phyloP scores from a whole-genome alignment of 202 grass and related monocot genomes.

The Hordeum pubiflorum region DNA sequence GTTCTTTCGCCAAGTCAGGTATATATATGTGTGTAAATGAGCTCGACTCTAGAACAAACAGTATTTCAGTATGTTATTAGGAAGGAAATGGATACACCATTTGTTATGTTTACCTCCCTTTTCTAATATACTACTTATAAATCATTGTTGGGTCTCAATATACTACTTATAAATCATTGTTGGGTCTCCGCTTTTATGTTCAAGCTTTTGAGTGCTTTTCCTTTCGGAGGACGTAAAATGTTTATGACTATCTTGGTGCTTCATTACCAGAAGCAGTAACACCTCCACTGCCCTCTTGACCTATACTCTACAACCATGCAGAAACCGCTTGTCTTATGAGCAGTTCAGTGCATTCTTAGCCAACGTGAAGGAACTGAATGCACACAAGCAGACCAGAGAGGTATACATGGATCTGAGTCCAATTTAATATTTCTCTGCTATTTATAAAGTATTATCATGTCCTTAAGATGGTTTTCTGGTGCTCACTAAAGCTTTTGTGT shows the following conservation, averaged over 20 bases:
- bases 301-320: conserved; percentile 29
- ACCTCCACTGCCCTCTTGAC: background rate
- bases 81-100: background rate
- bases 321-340: conserved; percentile 92
- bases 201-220: background rate
- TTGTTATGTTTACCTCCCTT: background rate
- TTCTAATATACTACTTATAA: conserved; percentile 11
- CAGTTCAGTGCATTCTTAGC: conserved; percentile 91
- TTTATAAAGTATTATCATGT: background rate
- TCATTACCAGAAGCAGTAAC: background rate
- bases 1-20: conserved; percentile 96
- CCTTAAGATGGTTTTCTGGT: background rate
- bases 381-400: conserved; percentile 88
- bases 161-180: background rate
- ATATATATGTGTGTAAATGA: conserved; percentile 14
- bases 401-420: conserved; percentile 29
- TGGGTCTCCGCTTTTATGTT: background rate
- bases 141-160: background rate
- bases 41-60: background rate
- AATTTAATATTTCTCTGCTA: conserved; percentile 2
- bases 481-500: conserved; percentile 3
- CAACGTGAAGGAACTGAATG: conserved; percentile 94
- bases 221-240: background rate
- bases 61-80: background rate
- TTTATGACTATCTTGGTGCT: background rate